Percentiles rank a stretch among this genome's conserved stretches.
phyloP scores from a whole-genome alignment of 75 land plant species.

The Isoetes taiwanensis region DNA sequence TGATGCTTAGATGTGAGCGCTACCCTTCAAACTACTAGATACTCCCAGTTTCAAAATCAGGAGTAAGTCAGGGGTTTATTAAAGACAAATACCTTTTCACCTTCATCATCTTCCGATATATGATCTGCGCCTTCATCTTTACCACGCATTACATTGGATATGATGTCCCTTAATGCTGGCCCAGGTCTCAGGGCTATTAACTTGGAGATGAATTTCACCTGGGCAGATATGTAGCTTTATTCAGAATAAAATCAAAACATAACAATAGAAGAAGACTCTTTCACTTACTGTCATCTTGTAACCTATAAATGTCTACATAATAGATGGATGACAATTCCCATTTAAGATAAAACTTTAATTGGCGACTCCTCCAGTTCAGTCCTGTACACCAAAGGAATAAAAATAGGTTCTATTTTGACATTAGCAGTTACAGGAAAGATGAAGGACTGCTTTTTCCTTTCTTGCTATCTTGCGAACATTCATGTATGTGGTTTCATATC shows the following conservation, averaged over 20 bases:
- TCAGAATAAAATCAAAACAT: neutral
- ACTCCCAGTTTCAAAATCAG: neutral
- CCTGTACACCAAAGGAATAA: too few relatives aligned
- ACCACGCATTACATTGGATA: slow-evolving; percentile 76
- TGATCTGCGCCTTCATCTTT: slow-evolving; percentile 93
- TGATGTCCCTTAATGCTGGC: slow-evolving; percentile 48
- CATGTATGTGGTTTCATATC: too few relatives aligned
- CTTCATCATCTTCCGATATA: slow-evolving; percentile 15
- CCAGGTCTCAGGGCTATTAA: slow-evolving; percentile 86
- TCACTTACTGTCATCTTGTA: neutral
- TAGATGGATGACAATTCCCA: too few relatives aligned
- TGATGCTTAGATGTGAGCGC: neutral
- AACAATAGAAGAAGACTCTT: too few relatives aligned
- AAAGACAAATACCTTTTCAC: slow-evolving; percentile 8
- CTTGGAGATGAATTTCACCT: slow-evolving; percentile 85
- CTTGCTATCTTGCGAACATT: too few relatives aligned
- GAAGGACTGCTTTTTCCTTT: too few relatives aligned
- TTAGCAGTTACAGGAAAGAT: too few relatives aligned
- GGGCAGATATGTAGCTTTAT: neutral
- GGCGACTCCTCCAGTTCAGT: too few relatives aligned
- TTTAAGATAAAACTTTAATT: too few relatives aligned
- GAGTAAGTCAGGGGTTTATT: neutral
- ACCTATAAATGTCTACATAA: neutral
- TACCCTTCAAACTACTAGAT: neutral
- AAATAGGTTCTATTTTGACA: too few relatives aligned